These are phyloP conservation scores for Pezicula radicicola DNA, from an alignment of 2,329 filamentous ascomycete genomes.

Conservation along the genomic window DNA sequence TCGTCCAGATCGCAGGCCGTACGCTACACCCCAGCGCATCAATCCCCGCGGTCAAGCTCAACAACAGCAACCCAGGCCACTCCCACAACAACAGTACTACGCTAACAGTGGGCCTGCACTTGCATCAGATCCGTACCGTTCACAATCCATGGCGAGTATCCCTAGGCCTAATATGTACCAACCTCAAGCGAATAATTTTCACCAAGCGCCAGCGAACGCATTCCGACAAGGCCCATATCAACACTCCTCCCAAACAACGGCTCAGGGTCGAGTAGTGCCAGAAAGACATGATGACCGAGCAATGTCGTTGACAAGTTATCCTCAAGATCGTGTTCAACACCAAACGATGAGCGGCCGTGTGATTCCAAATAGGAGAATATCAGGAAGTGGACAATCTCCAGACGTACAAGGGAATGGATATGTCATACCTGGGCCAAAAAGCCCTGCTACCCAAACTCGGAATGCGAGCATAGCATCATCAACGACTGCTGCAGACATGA, in stretches of 20 bases:
- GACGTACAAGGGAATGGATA: constrained; percentile 23
- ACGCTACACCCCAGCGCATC: constrained; percentile 57
- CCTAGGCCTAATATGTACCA: constrained; percentile 72
- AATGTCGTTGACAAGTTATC: constrained; percentile 91
- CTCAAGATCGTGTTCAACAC: constrained; percentile 72
- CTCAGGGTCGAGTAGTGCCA: constrained; percentile 86
- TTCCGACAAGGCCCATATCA: constrained; percentile 76
- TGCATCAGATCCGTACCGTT: constrained; percentile 83
- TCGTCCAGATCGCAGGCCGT: constrained; percentile 64
- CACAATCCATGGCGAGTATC: constrained; percentile 84
- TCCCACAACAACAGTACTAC: constrained; percentile 51
- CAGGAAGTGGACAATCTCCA: constrained; percentile 24
- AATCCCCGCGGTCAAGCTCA: constrained; percentile 30
- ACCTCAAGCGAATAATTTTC: constrained; percentile 57
- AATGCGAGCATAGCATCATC: constrained; percentile 57
- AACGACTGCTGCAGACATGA: constrained; percentile 36
- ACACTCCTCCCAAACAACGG: constrained; percentile 72
- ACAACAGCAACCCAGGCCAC: constrained; percentile 41
- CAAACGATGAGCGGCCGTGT: constrained; percentile 93
- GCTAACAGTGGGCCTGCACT: constrained; percentile 54
- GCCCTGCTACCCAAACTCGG: constrained; percentile 47
- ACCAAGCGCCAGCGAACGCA: constrained; percentile 67
- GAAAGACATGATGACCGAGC: constrained; percentile 89
- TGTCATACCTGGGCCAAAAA: constrained; percentile 18
- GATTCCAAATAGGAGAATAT: constrained; percentile 70